Base-by-base conservation (phyloP, 768 basidiomycete species). In the Phylloporus sp. region DNA sequence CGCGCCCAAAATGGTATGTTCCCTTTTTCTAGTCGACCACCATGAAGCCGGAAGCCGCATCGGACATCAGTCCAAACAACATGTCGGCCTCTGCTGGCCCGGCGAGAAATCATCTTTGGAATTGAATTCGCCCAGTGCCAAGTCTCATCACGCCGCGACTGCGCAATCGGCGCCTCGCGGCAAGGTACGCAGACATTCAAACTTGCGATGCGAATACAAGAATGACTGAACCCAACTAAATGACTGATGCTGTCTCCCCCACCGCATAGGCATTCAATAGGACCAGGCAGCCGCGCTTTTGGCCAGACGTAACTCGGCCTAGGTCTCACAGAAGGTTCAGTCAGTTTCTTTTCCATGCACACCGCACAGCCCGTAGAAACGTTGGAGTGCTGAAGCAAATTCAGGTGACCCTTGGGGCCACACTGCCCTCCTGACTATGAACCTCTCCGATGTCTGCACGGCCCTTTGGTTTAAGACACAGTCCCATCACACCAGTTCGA, bases 1-100 rank as follows among this genome's bases (percentile, higher is more conserved):
- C 15, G 9, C 13, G 24, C 6, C 46, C 4, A 29, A 52, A 52
- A 41, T 28, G 50, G 38, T 18, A 46, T 34, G 21, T 32, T n/a
- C 29, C n/a, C n/a, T 32, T 13, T n/a, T 32, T 32, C 31, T n/a
- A n/a, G n/a, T 8, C 31, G 17, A 32, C 31, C 9, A 32, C 11
- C n/a, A n/a, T n/a, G n/a, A n/a, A n/a, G n/a, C n/a, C n/a, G n/a
- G n/a, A n/a, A n/a, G n/a, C n/a, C n/a, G n/a, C n/a, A n/a, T n/a
- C n/a, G n/a, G n/a, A n/a, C n/a, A n/a, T n/a, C n/a, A n/a, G n/a
- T n/a, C n/a, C n/a, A 29, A 35, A 22, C 23, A 20, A 32, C 18
- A 31, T 28, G 21, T 14, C 28, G 22, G 6, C 29, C 34, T 22
- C 15, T 27, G 24, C 17, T 5, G 24, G 28, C 3, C 13, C 5